Percentiles rank a stretch among this genome's conserved stretches.
phyloP scores from a whole-genome alignment of 1,284 basidiomycete genomes.

The Leccinum subspadiceum region DNA sequence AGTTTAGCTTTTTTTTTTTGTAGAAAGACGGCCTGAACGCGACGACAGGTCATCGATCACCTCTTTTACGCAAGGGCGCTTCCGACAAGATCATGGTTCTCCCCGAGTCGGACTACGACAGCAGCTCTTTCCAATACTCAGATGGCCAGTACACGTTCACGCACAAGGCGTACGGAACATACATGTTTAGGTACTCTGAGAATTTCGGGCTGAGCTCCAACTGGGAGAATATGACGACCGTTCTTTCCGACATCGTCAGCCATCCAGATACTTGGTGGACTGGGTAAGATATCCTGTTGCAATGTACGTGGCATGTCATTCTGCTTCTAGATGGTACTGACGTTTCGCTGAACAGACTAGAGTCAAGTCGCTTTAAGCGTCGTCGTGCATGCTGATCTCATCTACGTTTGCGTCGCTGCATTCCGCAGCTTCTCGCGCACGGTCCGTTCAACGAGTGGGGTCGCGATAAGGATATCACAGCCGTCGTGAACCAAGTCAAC shows the following conservation, averaged over 20 bases:
- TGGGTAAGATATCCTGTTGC: slow-evolving; percentile 74
- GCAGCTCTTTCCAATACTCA: slow-evolving; percentile 56
- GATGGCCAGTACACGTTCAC: slow-evolving; percentile 68
- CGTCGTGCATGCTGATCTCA: slow-evolving; percentile 75
- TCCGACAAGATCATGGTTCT: slow-evolving; percentile 79
- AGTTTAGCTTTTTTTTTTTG: slow-evolving; percentile 14
- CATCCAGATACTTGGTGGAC: slow-evolving; percentile 63
- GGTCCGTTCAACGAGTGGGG: slow-evolving; percentile 91
- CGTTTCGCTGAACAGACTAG: slow-evolving; percentile 58
- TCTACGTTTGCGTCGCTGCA: slow-evolving; percentile 64
- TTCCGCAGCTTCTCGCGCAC: slow-evolving; percentile 82
- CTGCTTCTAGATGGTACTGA: not conserved
- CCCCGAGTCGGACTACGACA: slow-evolving; percentile 76
- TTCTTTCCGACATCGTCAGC: slow-evolving; percentile 41
- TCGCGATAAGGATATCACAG: slow-evolving; percentile 73
- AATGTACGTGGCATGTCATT: slow-evolving; percentile 55
- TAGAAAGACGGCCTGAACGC: slow-evolving; percentile 2
- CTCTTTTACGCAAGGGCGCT: slow-evolving; percentile 78
- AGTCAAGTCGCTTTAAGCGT: slow-evolving; percentile 55
- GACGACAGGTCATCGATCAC: slow-evolving; percentile 60
- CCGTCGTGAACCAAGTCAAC: not conserved
- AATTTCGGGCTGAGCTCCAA: slow-evolving; percentile 79
- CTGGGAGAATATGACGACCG: slow-evolving; percentile 70
- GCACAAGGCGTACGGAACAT: slow-evolving; percentile 59
- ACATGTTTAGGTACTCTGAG: slow-evolving; percentile 71